Base-by-base conservation (phyloP, 2,329 filamentous ascomycete species). In the Zalaria obscura region DNA sequence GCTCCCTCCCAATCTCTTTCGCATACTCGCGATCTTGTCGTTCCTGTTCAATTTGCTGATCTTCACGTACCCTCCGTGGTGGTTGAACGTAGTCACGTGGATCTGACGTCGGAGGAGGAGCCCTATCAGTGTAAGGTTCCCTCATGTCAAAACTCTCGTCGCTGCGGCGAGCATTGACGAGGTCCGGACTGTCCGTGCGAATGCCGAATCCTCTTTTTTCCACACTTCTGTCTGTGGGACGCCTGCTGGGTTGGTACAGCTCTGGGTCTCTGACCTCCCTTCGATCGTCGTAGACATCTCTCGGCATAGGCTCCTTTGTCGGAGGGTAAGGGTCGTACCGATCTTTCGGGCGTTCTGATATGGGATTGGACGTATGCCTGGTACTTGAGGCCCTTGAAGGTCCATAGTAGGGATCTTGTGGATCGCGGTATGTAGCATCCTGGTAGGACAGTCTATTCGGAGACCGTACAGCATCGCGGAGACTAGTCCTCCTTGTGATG, bases 181-280 rank as follows among this genome's bases (percentile, higher is more conserved):
- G 51, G 39, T 54, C 56, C 25, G 47, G 45, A 47, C 50, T 59
- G 26, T 41, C 52, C 41, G 35, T 48, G 45, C 55, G 52, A 45
- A 70, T 68, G 40, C 67, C 68, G 43, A 70, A 71, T 5, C 67
- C 68, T 42, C 68, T 59, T 4, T 59, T 52, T 27, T 63, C 59
- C 3, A 70, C 61, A 29, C 67, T 63, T 28, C 54, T 55, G 46
- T 70, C 67, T 35, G 62, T 57, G 43, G 55, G 63, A 26, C 51
- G 49, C 42, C 54, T 48, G 29, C 29, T 32, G 7, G 7, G 3
- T n/a, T 32, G 29, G 29, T 32, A 32, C 7, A n/a, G 29, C 7
- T 32, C 29, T n/a, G n/a, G n/a, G n/a, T 50, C 57, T 38, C 59
- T 59, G 10, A 61, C 58, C 40, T 66, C 61, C 41, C 58, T 59